Evolutionary conservation across 768 basidiomycete species (phyloP), one percentile per base, ranked within the genome.

Genomic region (Russula abietina): DNA sequence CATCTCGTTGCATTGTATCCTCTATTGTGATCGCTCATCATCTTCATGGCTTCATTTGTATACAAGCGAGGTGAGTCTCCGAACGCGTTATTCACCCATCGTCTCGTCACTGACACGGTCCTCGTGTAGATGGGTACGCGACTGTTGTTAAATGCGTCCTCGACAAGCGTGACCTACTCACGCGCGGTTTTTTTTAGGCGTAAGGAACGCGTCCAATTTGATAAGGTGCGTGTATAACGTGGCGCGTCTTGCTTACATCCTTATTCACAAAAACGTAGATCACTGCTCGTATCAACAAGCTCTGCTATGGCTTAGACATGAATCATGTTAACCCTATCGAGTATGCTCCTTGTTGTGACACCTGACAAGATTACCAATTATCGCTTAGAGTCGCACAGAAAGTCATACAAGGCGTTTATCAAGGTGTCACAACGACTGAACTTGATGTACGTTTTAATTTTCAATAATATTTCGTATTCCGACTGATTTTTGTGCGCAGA

Each of bases 401-500:
- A 73, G 95, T 97, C 62, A 89, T 95, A 48, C 83, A 85, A 28
- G 95, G 94, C 66, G 92, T 97, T 22, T 97, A 97, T 72, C 87
- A 89, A 68, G 95, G 94, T 24, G 94, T 98, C 28, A 99, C 96
- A 0, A 99, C 97, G 4, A 89, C 91, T 63, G 97, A 99, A 75
- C 87, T 98, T 60, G 96, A 99, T 76, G 93, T 95, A 69, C 68
- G 90, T 24, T 10, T 6, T 17, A 1, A 9, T 12, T 14, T 7
- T 22, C 19, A 33, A 8, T 14, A 4, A 2, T 41, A 22, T 22
- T 16, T n/a, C 16, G 14, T 46, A 28, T 30, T 24, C 57, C 38
- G 16, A 49, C 46, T 56, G 10, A 41, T 30, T 33, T 48, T 60
- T 62, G 30, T 30, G 9, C 26, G 17, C 60, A 96, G 93, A 98